These are phyloP conservation scores for Papiliotrema terrestris DNA, from an alignment of 1,284 basidiomycete genomes.

Conservation along the genomic window DNA sequence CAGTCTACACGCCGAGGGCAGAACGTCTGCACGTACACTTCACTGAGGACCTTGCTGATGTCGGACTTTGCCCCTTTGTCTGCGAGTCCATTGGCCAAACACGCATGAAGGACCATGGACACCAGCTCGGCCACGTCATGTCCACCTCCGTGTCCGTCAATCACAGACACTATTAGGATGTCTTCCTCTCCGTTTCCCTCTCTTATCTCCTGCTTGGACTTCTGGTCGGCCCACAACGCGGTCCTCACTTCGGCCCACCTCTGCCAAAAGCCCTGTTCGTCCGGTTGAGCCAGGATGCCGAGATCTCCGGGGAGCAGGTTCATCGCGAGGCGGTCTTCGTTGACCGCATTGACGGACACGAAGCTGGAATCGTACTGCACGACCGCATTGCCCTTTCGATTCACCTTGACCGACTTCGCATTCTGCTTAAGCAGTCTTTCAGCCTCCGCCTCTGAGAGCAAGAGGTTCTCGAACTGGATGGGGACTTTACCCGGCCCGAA, in stretches of 20 bases:
- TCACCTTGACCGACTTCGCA: not conserved
- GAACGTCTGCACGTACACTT: conserved; percentile 23
- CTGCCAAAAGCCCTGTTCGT: conserved; percentile 5
- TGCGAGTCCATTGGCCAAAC: conserved; percentile 73
- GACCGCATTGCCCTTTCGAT: conserved; percentile 36
- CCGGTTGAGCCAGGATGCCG: conserved; percentile 1
- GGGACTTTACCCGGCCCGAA: too few species aligned
- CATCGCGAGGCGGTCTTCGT: conserved; percentile 79
- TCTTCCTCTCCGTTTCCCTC: conserved; percentile 56
- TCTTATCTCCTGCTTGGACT: conserved; percentile 5
- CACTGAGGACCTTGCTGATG: conserved; percentile 16
- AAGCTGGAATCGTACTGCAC: conserved; percentile 67
- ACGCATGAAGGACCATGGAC: conserved; percentile 78
- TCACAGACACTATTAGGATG: conserved; percentile 76
- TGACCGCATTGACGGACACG: conserved; percentile 78
- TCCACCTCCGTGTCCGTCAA: conserved; percentile 85
- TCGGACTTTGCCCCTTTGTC: conserved; percentile 44
- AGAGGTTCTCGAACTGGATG: too few species aligned
- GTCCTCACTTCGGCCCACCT: not conserved
- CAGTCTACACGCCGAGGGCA: not conserved
- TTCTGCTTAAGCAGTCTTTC: not conserved
- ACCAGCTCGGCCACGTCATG: conserved; percentile 78
- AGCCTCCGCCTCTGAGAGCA: too few species aligned
- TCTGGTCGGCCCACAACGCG: not conserved
- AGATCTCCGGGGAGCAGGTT: conserved; percentile 56